Evolutionary conservation across 306 rosid species (phyloP).

Genomic region (Quercus glauca): DNA sequence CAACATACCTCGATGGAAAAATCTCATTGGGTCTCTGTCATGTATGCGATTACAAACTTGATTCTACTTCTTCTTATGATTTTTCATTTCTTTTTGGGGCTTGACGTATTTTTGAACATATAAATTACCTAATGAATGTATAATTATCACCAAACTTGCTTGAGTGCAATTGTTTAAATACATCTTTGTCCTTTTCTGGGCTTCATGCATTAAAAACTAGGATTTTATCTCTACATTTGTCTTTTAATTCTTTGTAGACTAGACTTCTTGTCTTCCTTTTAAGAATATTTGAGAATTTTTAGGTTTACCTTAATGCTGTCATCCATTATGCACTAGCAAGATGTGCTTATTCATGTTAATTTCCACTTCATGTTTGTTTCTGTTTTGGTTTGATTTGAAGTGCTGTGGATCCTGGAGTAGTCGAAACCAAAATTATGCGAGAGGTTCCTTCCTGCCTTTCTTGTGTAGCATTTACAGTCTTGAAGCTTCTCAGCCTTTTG

Average conservation of each 20-base stretch:
- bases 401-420: conserved; percentile 84
- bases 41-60: conserved; percentile 29
- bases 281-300: neutral
- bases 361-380: conserved; percentile 19
- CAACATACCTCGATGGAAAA: conserved; percentile 48
- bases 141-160: conserved; percentile 11
- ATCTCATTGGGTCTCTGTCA: conserved; percentile 58
- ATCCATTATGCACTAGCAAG: conserved; percentile 3
- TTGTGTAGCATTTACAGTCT: conserved; percentile 34
- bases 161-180: neutral
- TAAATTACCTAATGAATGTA: neutral
- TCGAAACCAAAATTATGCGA: conserved; percentile 73
- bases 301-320: neutral
- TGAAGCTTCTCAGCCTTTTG: conserved; percentile 54
- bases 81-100: conserved; percentile 4
- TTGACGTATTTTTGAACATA: neutral
- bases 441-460: conserved; percentile 69
- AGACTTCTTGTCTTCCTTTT: neutral
- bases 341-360: conserved; percentile 3
- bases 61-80: conserved; percentile 15
- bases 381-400: conserved; percentile 41
- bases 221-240: neutral
- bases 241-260: neutral
- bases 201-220: neutral
- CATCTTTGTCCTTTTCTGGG: conserved; percentile 6